Base-by-base conservation (phyloP, 768 basidiomycete genomes). In the Hemileccinum rubropunctum region DNA sequence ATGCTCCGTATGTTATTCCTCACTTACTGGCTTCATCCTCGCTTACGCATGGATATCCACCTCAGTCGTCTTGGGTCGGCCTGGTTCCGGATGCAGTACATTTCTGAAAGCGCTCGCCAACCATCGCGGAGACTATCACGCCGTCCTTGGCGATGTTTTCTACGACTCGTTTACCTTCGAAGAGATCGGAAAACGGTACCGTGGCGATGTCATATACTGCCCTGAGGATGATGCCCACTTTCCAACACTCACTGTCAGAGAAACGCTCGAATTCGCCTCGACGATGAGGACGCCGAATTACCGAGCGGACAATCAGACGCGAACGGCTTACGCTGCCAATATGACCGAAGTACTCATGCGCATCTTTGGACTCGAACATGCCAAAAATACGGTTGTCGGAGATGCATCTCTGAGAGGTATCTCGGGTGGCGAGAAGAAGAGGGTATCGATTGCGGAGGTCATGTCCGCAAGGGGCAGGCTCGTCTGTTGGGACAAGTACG, bases 221-320 rank as follows among this genome's bases (percentile, higher is more conserved):
- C 66, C 78, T 0, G 91, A 90, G 71, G 91, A 92, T 58, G 91
- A 95, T 62, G 73, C 88, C 2, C 91, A 92, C 63, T 88, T 93
- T 57, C 87, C 91, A 6, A 88, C 78, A 4, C 65, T 84, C 39
- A 76, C 73, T 0, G 76, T 78, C 15, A 65, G 59, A 4, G 65
- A 79, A 48, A 79, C 78, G 0, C 68, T 84, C 48, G 56, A 67
- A 6, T 83, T 83, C 58, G 80, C 81, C 3, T 69, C 76, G 42
- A 74, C 74, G 49, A 76, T 76, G 28, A 80, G 79, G 26, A 72
- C 72, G 0, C 73, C 74, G 1, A 67, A 63, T 27, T 62, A 59
- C 5, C 70, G 71, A 15, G 4, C 30, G 7, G 33, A 42, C 1
- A 13, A 39, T 8, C 49, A 44, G 26, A 50, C 53, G 37, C 75